Conservation (phyloP, 176 grass and related monocot species). For the Poa annua region DNA sequence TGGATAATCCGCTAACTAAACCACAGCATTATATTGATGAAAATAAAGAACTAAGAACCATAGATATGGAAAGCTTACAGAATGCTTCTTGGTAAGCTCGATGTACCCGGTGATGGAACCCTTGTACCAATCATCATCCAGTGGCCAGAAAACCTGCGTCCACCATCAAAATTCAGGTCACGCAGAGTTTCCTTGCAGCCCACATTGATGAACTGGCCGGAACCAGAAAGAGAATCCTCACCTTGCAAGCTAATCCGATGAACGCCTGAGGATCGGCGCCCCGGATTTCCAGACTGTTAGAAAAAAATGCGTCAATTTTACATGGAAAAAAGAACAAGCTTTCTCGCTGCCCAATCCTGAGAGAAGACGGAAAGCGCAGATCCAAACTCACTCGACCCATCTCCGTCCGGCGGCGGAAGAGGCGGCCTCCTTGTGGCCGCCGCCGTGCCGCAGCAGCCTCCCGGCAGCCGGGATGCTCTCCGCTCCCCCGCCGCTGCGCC, state of each 20-base stretch:
- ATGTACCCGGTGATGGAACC: constrained; percentile 68
- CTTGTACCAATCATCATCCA: constrained; percentile 98
- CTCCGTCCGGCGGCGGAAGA: constrained; percentile 45
- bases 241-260: constrained; percentile 88
- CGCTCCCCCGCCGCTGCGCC: constrained; percentile 32
- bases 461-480: not conserved
- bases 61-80: constrained; percentile 51
- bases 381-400: constrained; percentile 94
- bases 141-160: constrained; percentile 86
- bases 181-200: not conserved
- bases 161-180: constrained; percentile 27
- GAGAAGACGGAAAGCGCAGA: constrained; percentile 3
- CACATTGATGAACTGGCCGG: not conserved
- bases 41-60: not conserved
- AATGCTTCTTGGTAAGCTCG: constrained; percentile 63
- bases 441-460: constrained; percentile 31
- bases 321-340: not conserved
- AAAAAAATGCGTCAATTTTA: constrained; percentile 36
- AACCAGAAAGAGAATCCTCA: constrained; percentile 34
- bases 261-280: constrained; percentile 58
- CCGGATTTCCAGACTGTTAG: constrained; percentile 70
- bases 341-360: not conserved
- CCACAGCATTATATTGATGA: not conserved
- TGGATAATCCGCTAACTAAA: not conserved
- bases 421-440: constrained; percentile 52